Percentiles rank a stretch among this genome's conserved stretches.
These are phyloP conservation scores for Mycena vulgaris DNA, from an alignment of 768 basidiomycete species.

Conservation along the genomic window DNA sequence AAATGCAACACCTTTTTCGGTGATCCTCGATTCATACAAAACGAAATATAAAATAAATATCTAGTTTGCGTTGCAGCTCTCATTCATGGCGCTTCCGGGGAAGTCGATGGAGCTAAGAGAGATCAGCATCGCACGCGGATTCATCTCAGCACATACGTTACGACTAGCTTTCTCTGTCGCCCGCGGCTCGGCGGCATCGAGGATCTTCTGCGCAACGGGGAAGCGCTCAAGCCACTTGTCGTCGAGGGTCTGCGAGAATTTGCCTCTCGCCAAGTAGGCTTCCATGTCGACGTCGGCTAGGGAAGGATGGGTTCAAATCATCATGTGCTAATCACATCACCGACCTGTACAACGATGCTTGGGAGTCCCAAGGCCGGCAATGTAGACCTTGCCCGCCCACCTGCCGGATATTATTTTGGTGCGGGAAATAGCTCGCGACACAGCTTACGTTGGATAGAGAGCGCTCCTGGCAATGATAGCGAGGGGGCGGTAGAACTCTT, in stretches of 20 bases:
- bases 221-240: constrained; percentile 6
- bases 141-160: not conserved
- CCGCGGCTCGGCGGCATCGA: not conserved
- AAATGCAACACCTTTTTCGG: too few relatives aligned
- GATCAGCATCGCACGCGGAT: not conserved
- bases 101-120: not conserved
- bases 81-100: not conserved
- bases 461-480: constrained; percentile 1
- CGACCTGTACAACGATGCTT: not conserved
- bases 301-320: not conserved
- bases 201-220: not conserved
- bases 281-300: constrained; percentile 9
- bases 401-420: not conserved
- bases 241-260: not conserved
- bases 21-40: too few relatives aligned
- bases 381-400: not conserved
- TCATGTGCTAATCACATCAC: not conserved
- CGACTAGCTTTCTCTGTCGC: not conserved
- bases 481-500: constrained; percentile 12
- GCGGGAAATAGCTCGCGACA: not conserved
- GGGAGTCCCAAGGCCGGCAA: not conserved
- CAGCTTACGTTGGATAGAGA: constrained; percentile 9
- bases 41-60: too few relatives aligned
- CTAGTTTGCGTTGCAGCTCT: too few relatives aligned
- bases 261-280: not conserved